Conservation (phyloP, 305 asterid genomes). For the Rubia tinctorum region DNA sequence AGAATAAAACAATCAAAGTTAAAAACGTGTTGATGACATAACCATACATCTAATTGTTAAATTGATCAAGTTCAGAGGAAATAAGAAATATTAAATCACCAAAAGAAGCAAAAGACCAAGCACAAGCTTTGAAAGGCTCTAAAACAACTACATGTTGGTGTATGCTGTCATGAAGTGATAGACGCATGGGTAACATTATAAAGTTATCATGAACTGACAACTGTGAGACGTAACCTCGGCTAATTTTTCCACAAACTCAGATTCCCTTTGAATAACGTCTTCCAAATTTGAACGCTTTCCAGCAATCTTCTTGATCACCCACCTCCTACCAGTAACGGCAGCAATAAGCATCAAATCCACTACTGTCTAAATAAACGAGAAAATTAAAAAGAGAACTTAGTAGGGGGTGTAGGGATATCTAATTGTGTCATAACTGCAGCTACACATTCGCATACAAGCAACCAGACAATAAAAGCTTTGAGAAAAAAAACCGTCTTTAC, state of each 20-base stretch:
- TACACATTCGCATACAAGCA: neutral
- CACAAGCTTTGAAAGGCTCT: neutral
- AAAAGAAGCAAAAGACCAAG: neutral
- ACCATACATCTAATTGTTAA: neutral
- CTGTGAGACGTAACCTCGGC: slow-evolving; percentile 63
- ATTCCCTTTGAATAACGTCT: slow-evolving; percentile 74
- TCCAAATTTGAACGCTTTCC: slow-evolving; percentile 53
- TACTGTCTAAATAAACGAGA: neutral
- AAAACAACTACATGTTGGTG: neutral
- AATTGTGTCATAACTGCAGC: neutral
- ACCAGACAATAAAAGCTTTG: neutral
- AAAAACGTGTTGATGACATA: neutral
- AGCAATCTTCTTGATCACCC: slow-evolving; percentile 89
- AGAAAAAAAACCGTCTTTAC: slow-evolving; percentile 26
- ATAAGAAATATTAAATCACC: neutral
- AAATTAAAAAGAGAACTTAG: neutral
- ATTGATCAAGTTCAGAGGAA: slow-evolving; percentile 1
- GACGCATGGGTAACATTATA: neutral
- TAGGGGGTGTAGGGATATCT: neutral
- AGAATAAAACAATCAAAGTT: neutral
- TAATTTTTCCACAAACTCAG: slow-evolving; percentile 62
- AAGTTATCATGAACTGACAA: slow-evolving; percentile 9
- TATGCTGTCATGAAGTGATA: neutral
- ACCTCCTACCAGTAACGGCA: slow-evolving; percentile 63
- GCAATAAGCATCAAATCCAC: slow-evolving; percentile 6